These are phyloP conservation scores for Dothideomycetes sp. DNA, from an alignment of 2,329 filamentous ascomycete species.

Conservation along the genomic window DNA sequence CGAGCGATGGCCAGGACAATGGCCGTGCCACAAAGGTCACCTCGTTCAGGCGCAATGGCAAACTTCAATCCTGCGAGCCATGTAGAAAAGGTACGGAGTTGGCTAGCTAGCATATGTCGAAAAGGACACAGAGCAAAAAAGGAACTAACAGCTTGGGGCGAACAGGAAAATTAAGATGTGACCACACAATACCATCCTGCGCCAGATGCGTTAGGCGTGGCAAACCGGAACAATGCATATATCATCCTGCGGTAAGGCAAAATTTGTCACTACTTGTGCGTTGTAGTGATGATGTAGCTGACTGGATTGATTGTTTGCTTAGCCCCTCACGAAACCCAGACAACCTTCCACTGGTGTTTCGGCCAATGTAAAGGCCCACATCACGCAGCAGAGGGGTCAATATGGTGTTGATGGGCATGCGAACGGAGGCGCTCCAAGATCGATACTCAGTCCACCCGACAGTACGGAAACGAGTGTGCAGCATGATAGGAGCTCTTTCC, in stretches of 20 bases:
- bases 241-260: slow-evolving; percentile 18
- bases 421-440: not conserved
- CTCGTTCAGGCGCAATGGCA: slow-evolving; percentile 21
- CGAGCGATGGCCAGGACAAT: too few species aligned
- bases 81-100: slow-evolving; percentile 12
- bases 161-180: slow-evolving; percentile 21
- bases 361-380: too few species aligned
- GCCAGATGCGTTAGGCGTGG: slow-evolving; percentile 20
- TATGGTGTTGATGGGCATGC: too few species aligned
- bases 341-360: slow-evolving; percentile 9
- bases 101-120: not conserved
- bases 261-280: too few species aligned
- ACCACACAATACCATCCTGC: slow-evolving; percentile 21
- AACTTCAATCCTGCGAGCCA: slow-evolving; percentile 23
- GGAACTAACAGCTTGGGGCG: too few species aligned
- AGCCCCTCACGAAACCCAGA: slow-evolving; percentile 17
- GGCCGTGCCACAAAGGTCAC: not conserved
- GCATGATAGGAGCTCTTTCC: slow-evolving; percentile 1
- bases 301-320: not conserved
- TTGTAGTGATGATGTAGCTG: not conserved
- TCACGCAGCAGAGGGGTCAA: too few species aligned
- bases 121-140: slow-evolving; percentile 1
- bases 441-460: slow-evolving; percentile 3
- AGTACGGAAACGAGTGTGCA: not conserved
- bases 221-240: slow-evolving; percentile 21